Base-by-base conservation (phyloP, 352 stramenopile species). In the Phytophthora sojae region DNA sequence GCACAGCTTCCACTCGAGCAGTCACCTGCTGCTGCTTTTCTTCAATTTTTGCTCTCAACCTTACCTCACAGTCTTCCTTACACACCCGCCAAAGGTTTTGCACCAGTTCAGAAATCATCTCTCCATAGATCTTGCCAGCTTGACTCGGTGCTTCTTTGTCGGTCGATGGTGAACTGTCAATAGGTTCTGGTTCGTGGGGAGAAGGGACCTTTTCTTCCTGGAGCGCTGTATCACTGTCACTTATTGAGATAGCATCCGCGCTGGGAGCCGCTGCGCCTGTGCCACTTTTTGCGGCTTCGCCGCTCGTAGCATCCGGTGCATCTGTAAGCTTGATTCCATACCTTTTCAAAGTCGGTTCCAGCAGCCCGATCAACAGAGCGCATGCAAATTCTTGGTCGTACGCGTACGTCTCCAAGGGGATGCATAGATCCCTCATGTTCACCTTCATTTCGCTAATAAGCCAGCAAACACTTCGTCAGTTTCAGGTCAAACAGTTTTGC, bases 391-490 rank as follows among this genome's bases (percentile, higher is more conserved):
- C 89, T 67, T 96, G 78, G 23, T 91, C 80, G 64, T 96, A 91
- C 26, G 89, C 89, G 53, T 92, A 96, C 60, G 90, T 86, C 68
- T 96, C 89, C 51, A 96, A 65, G 0, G 89, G 87, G 32, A 96
- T 93, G 57, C 86, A 93, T 53, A 95, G 61, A 11, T 96, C 85
- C 53, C 89, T 84, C 82, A 96, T 93, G 60, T 90, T 93, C 4
- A 71, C 57, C 65, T 95, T 96, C 87, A 96, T 96, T 73, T 96
- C 89, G 23, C 89, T 96, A 26, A 4, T 53, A 72, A 29, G 3
- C 14, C 4, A 61, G 19, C n/a, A 58, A 42, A 21, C 59, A n/a
- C 30, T 29, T 26, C 9, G 26, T 75, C 19, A 75, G 39, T n/a
- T 47, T 2, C 25, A 45, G 37, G 37, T 0, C 14, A 45, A 45